Percentiles rank a stretch among this genome's conserved stretches.
These are phyloP conservation scores for Claviceps sp. DNA, from an alignment of 2,329 filamentous ascomycete genomes.

Conservation along the genomic window DNA sequence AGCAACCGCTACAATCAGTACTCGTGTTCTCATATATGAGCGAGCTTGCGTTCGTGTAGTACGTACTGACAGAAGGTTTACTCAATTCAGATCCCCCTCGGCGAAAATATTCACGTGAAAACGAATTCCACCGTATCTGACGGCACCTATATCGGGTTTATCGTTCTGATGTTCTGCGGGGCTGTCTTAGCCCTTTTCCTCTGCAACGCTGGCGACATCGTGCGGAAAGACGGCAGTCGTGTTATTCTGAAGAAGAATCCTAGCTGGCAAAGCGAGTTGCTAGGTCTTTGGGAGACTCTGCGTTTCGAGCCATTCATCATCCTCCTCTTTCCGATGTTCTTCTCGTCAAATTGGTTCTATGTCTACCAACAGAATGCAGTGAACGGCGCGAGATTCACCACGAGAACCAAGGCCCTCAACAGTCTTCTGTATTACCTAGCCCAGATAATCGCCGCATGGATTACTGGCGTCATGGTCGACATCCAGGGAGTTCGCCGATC, in stretches of 20 bases:
- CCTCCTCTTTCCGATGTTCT: slow-evolving; percentile 42
- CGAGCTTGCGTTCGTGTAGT: not conserved
- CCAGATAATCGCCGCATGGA: slow-evolving; percentile 39
- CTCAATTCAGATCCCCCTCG: slow-evolving; percentile 42
- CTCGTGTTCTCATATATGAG: not conserved
- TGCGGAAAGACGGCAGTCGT: slow-evolving; percentile 63
- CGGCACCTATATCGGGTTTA: slow-evolving; percentile 80
- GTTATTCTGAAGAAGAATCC: slow-evolving; percentile 88
- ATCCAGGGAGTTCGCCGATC: slow-evolving; percentile 74
- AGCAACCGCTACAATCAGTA: no score
- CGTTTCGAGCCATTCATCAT: slow-evolving; percentile 57
- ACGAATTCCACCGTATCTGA: slow-evolving; percentile 42
- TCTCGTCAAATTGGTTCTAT: slow-evolving; percentile 42
- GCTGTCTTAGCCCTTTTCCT: slow-evolving; percentile 57
- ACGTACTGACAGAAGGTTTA: not conserved
- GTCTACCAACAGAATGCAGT: slow-evolving; percentile 46
- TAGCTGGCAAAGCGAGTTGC: slow-evolving; percentile 67
- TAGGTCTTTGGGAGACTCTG: slow-evolving; percentile 63
- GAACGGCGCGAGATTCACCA: slow-evolving; percentile 41
- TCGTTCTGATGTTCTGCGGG: slow-evolving; percentile 66
- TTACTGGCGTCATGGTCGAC: slow-evolving; percentile 34
- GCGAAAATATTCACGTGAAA: slow-evolving; percentile 49
- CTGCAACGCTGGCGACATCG: slow-evolving; percentile 56
- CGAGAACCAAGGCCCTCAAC: slow-evolving; percentile 41
- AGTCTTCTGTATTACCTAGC: slow-evolving; percentile 41